Evolutionary conservation across 1,284 basidiomycete species (phyloP), one percentile per base, ranked within the genome.

Genomic region (Stygiomarasmius scandens): DNA sequence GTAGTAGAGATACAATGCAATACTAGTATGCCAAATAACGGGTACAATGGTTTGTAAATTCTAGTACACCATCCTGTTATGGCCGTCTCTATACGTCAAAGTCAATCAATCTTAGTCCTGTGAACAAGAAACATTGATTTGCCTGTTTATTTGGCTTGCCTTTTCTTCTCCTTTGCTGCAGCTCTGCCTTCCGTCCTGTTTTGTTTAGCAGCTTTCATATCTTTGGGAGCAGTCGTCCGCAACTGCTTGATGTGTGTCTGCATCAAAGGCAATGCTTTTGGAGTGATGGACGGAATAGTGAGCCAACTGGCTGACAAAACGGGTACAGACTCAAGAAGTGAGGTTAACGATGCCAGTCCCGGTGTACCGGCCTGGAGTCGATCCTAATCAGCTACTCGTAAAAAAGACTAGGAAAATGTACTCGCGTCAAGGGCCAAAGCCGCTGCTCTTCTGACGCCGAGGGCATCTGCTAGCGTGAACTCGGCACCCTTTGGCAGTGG

Each of bases 201-300:
- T 56, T 85, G 81, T 69, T 90, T 95, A 41, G 86, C 84, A 23
- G 77, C 80, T 64, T 82, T 88, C 78, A 91, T 87, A 67, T 96
- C 90, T 63, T 83, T 86, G 0, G 94, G 94, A 1, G 85, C 82
- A 22, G 86, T 87, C 0, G 93, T 96, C 22, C 82, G 82, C n/a
- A 95, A 72, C 59, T 94, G 93, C 69, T 96, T 96, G 67, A 95
- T 81, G 65, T 92, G 89, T 0, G 93, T 90, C 3, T 89, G 86
- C 41, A 90, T 76, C n/a, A 86, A 72, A 24, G 68, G 60, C 52
- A 62, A 59, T 46, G 61, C 52, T 50, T 61, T 52, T 45, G 20
- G 66, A 67, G 49, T 34, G 8, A 56, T 14, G 3, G 38, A 41
- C 23, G 46, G 22, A 14, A 55, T 49, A 2, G 74, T 67, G 11